A percentile compares a stretch with the other conserved stretches of the same genome.
Evolutionary conservation across 2,329 filamentous ascomycete species (phyloP).

Genomic region (Trichophyton equinum): DNA sequence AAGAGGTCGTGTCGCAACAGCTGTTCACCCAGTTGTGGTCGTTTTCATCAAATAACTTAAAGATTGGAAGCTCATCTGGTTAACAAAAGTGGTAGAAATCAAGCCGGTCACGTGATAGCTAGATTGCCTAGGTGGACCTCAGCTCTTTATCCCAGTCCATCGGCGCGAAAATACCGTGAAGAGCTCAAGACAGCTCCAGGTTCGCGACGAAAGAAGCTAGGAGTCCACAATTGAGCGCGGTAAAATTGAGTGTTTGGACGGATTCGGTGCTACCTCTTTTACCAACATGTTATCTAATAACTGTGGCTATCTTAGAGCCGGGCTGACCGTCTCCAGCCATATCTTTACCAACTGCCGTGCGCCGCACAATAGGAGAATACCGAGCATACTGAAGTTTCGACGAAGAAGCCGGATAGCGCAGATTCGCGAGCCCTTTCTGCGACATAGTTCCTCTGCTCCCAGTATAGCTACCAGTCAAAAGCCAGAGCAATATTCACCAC

Average conservation of each 20-base stretch:
- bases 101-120: not conserved
- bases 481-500: conserved; percentile 30
- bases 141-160: too few relatives aligned
- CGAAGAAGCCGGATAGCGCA: not conserved
- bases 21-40: not conserved
- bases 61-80: not conserved
- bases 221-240: not conserved
- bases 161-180: too few relatives aligned
- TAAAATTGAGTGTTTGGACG: not conserved
- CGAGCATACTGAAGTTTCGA: not conserved
- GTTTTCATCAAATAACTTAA: not conserved
- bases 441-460: not conserved
- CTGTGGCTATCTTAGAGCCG: not conserved
- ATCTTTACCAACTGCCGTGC: not conserved
- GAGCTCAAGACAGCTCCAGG: not conserved
- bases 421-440: not conserved
- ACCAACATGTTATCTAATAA: not conserved
- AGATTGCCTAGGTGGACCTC: too few relatives aligned
- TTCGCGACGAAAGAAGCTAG: not conserved
- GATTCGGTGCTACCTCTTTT: not conserved
- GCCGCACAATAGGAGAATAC: not conserved
- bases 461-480: not conserved
- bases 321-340: not conserved
- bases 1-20: not conserved
- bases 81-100: not conserved